phyloP scores from a whole-genome alignment of 2,329 filamentous ascomycete species.

The Colletotrichum navitas region DNA sequence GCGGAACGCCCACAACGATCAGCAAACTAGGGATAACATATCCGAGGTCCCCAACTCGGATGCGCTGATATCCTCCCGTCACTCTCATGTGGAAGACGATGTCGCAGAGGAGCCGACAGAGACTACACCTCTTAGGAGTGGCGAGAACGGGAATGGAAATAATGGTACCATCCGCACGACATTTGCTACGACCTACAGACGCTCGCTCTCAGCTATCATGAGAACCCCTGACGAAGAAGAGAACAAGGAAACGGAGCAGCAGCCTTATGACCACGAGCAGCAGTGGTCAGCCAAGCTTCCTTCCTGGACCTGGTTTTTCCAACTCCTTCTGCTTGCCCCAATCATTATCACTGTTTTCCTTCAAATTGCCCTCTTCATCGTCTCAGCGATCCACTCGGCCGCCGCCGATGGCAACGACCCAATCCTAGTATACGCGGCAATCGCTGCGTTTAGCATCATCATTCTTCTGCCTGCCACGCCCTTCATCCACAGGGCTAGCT shows the following conservation, averaged over 20 bases:
- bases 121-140: slow-evolving; percentile 62
- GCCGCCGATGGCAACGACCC: slow-evolving; percentile 84
- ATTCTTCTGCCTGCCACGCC: slow-evolving; percentile 83
- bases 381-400: slow-evolving; percentile 81
- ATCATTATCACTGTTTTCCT: slow-evolving; percentile 82
- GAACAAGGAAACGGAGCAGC: slow-evolving; percentile 47
- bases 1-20: slow-evolving; percentile 65
- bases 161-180: slow-evolving; percentile 58
- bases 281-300: slow-evolving; percentile 85
- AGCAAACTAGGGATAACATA: slow-evolving; percentile 57
- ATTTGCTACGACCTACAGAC: slow-evolving; percentile 68
- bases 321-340: slow-evolving; percentile 84
- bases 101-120: slow-evolving; percentile 61
- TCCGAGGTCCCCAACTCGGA: slow-evolving; percentile 49
- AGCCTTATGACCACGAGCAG: slow-evolving; percentile 79
- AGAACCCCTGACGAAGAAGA: slow-evolving; percentile 44
- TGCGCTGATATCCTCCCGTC: slow-evolving; percentile 55
- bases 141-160: slow-evolving; percentile 49
- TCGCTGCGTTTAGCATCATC: slow-evolving; percentile 76
- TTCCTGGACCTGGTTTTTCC: slow-evolving; percentile 87
- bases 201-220: slow-evolving; percentile 56
- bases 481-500: slow-evolving; percentile 87
- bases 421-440: slow-evolving; percentile 77
- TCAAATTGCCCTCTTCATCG: slow-evolving; percentile 80
- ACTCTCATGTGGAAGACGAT: slow-evolving; percentile 52